A percentile compares a stretch with the other conserved stretches of the same genome.
These are phyloP conservation scores for Myotisia sp. DNA, from an alignment of 2,329 filamentous ascomycete genomes.

Conservation along the genomic window DNA sequence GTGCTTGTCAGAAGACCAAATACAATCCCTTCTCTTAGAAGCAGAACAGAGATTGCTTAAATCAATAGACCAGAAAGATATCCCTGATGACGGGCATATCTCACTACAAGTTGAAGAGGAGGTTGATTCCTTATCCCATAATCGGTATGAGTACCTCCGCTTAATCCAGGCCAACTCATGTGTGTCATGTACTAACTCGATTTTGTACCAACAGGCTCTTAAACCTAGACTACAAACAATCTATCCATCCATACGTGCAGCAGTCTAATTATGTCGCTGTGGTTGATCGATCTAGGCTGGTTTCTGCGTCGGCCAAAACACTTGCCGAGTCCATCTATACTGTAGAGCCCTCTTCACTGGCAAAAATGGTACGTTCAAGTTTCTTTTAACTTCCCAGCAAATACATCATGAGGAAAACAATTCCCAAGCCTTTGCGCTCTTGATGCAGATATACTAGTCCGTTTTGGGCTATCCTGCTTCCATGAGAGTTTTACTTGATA, in stretches of 20 bases:
- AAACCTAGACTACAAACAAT: conserved; percentile 33
- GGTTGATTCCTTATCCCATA: not conserved
- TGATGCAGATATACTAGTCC: conserved; percentile 60
- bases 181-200: not conserved
- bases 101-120: conserved; percentile 8
- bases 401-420: conserved; percentile 59
- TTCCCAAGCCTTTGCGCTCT: conserved; percentile 47
- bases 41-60: conserved; percentile 44
- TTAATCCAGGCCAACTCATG: not conserved
- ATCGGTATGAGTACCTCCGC: conserved; percentile 1
- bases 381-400: conserved; percentile 3
- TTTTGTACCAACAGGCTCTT: conserved; percentile 30
- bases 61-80: conserved; percentile 3
- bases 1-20: conserved; percentile 48
- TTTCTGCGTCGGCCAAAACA: conserved; percentile 29
- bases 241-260: conserved; percentile 41
- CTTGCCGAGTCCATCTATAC: conserved; percentile 37
- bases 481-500: conserved; percentile 46
- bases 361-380: conserved; percentile 33
- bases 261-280: conserved; percentile 39
- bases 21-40: conserved; percentile 48
- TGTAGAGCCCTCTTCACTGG: conserved; percentile 39
- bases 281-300: conserved; percentile 37
- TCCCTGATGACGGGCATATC: conserved; percentile 9
- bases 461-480: conserved; percentile 67